phyloP scores from a whole-genome alignment of 2,329 filamentous ascomycete species.

The Exophiala alcalophila region DNA sequence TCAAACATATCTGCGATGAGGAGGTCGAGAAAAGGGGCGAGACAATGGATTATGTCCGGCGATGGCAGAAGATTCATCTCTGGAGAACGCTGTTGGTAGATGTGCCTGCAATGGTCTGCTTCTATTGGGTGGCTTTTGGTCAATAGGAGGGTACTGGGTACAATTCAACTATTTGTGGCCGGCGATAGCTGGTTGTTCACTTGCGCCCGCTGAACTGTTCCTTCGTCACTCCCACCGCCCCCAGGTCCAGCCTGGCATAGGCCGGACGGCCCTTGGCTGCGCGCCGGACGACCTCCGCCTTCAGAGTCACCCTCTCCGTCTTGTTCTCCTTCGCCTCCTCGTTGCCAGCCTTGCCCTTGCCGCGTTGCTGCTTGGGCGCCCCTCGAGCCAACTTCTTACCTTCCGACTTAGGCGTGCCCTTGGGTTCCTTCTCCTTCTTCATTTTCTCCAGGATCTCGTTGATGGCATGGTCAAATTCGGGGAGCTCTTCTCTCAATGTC shows the following conservation, averaged over 20 bases:
- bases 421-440: constrained; percentile 1
- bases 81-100: constrained; percentile 15
- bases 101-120: constrained; percentile 19
- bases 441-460: constrained; percentile 8
- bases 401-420: neutral
- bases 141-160: constrained; percentile 2
- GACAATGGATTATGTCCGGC: constrained; percentile 16
- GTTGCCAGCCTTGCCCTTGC: neutral
- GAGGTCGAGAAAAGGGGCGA: constrained; percentile 19
- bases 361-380: neutral
- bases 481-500: constrained; percentile 19
- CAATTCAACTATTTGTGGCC: neutral
- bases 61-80: constrained; percentile 19
- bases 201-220: constrained; percentile 7
- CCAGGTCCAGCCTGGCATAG: constrained; percentile 20
- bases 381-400: neutral
- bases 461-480: constrained; percentile 19
- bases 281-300: constrained; percentile 11
- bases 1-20: constrained; percentile 16
- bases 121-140: constrained; percentile 10
- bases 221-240: constrained; percentile 15
- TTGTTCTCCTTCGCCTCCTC: neutral
- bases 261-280: constrained; percentile 9
- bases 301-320: constrained; percentile 8
- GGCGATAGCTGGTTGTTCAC: neutral